Evolutionary conservation across 2,329 filamentous ascomycete species (phyloP), one percentile per base, ranked within the genome.

Genomic region (Aspergillus pseudoterreus): DNA sequence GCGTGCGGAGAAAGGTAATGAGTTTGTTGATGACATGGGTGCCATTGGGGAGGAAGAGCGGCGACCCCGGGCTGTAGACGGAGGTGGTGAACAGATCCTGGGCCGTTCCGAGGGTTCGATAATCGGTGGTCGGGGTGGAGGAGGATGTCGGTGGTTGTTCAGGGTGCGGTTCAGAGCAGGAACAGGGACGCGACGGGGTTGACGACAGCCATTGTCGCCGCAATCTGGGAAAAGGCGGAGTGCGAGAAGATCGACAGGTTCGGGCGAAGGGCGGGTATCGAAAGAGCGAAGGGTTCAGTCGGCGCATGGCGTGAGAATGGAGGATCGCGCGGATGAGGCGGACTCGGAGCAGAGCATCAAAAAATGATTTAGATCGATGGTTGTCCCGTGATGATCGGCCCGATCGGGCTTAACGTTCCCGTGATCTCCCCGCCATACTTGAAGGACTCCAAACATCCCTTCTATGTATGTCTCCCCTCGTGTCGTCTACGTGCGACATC

Each of bases 21-120:
- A 95, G 82, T 49, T 89, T 87, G 66, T 94, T 92, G 75, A 95
- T 91, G 60, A 95, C 82, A 51, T 85, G 84, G 0, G 90, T 81
- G 57, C 91, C 91, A 65, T 90, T 86, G 19, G 90, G 90, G 5
- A 92, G 80, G 63, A 95, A 90, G 10, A 95, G 84, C 3, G 90
- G 90, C 14, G 90, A 94, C 1, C 90, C 90, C 2, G 91, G 90
- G 63, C 88, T 94, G 69, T 91, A 92, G 35, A 81, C 69, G 1
- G 89, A 91, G 12, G 82, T 89, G 35, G 84, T 88, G 70, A 94
- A 95, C 36, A 95, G 82, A 60, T 88, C 83, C 62, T 94, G 89
- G 4, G 66, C 61, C 36, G 72, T 71, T 22, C 76, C 78, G 15
- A 82, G 65, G 21, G 70, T 67, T 57, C 79, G 77, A 58, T 82